Percentiles rank a stretch among this genome's conserved stretches.
Evolutionary conservation across 805 yeast genomes (phyloP).

Genomic region (Wickerhamomyces ciferrii): DNA sequence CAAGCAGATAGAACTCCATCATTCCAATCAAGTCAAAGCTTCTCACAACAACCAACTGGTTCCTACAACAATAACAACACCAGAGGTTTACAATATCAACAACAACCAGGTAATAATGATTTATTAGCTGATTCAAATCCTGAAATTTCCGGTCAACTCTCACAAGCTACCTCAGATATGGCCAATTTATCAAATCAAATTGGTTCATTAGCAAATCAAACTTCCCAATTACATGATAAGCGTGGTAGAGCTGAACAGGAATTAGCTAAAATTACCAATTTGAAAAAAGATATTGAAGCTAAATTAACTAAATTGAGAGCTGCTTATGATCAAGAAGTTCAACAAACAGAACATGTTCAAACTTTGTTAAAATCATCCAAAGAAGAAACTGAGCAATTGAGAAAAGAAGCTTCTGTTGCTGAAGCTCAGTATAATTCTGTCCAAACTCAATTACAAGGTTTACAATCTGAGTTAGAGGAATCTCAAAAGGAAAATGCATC

Average conservation of each 20-base stretch:
- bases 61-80: background rate
- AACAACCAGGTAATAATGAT: conserved; percentile 32
- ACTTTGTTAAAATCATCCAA: conserved; percentile 50
- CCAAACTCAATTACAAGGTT: conserved; percentile 55
- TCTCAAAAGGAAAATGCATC: conserved; percentile 63
- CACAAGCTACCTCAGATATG: conserved; percentile 78
- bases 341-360: conserved; percentile 72
- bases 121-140: conserved; percentile 43
- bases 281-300: conserved; percentile 68
- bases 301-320: conserved; percentile 62
- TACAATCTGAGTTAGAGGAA: conserved; percentile 55
- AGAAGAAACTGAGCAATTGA: conserved; percentile 61
- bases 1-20: conserved; percentile 1
- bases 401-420: conserved; percentile 66
- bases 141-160: conserved; percentile 60
- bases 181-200: conserved; percentile 86
- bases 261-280: conserved; percentile 56
- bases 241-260: conserved; percentile 75
- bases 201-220: conserved; percentile 70
- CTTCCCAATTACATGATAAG: conserved; percentile 63
- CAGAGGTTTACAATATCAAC: conserved; percentile 4
- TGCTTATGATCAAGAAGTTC: conserved; percentile 74
- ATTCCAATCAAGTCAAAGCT: conserved; percentile 8
- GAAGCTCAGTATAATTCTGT: conserved; percentile 76
- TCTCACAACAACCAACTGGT: conserved; percentile 6